Percentiles rank a stretch among this genome's conserved stretches.
These are phyloP conservation scores for Stenogyne calaminthoides DNA, from an alignment of 305 asterid genomes.

Conservation along the genomic window DNA sequence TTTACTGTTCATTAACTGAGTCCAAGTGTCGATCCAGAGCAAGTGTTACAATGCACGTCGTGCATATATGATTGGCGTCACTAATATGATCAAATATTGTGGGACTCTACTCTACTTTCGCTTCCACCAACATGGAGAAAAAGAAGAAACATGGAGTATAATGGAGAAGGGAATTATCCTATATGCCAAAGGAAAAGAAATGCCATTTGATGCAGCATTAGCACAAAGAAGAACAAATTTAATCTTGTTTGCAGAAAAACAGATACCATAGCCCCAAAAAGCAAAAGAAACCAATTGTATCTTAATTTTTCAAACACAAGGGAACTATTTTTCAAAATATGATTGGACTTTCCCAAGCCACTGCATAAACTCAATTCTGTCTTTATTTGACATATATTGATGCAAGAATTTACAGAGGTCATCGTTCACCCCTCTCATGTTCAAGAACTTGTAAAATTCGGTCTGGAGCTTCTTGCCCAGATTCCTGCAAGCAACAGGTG, in stretches of 20 bases:
- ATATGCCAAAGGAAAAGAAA: background rate
- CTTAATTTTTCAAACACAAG: background rate
- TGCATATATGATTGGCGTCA: background rate
- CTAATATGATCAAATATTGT: background rate
- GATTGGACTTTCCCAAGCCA: slow-evolving; percentile 47
- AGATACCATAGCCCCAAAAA: background rate
- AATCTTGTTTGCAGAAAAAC: background rate
- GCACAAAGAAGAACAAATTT: background rate
- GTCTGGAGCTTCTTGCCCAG: slow-evolving; percentile 37
- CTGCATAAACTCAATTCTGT: slow-evolving; percentile 46
- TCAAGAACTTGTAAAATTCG: slow-evolving; percentile 47
- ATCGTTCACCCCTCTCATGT: slow-evolving; percentile 45
- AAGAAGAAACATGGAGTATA: background rate
- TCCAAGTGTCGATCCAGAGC: background rate
- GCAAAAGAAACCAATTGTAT: background rate
- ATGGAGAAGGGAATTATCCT: background rate
- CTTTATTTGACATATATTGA: slow-evolving; percentile 56
- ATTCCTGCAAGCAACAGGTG: slow-evolving; percentile 40
- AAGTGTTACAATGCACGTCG: background rate
- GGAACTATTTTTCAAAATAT: slow-evolving; percentile 31
- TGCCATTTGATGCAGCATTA: background rate
- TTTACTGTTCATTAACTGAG: background rate
- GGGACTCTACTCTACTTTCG: background rate
- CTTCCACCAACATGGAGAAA: background rate
- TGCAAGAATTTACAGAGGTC: slow-evolving; percentile 54